These are phyloP conservation scores for Cyphellophora attinorum DNA, from an alignment of 2,329 filamentous ascomycete genomes.

Conservation along the genomic window DNA sequence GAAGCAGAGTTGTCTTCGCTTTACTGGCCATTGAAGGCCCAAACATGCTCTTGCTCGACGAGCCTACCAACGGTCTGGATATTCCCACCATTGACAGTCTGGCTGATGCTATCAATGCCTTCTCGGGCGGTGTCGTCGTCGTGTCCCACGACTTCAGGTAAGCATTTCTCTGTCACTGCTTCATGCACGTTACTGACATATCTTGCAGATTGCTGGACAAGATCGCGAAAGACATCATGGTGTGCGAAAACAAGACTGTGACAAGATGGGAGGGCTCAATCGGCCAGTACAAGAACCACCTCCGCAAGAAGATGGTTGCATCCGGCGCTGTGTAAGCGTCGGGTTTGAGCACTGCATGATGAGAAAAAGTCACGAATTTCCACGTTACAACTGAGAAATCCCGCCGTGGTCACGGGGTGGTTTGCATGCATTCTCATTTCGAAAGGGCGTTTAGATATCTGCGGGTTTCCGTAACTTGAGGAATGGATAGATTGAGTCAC, in stretches of 20 bases:
- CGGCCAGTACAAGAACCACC: conserved; percentile 92
- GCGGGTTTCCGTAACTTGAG: too few species aligned
- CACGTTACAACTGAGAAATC: too few species aligned
- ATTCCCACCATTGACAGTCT: conserved; percentile 97
- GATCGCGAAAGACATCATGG: conserved; percentile 98
- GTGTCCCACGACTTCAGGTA: conserved; percentile 99
- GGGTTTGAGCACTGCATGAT: too few species aligned
- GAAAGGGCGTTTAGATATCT: too few species aligned
- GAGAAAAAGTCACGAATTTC: too few species aligned
- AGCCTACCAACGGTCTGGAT: conserved; percentile 98
- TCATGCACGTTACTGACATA: conserved; percentile 8
- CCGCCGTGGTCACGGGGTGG: too few species aligned
- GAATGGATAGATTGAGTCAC: too few species aligned
- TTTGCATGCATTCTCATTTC: too few species aligned
- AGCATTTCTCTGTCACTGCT: conserved; percentile 24
- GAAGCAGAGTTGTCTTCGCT: conserved; percentile 96
- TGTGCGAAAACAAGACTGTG: conserved; percentile 97
- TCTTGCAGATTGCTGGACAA: conserved; percentile 84
- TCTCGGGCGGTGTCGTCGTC: conserved; percentile 90
- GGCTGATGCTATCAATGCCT: conserved; percentile 95
- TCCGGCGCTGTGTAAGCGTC: conserved; percentile 65
- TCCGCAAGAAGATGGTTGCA: conserved; percentile 97
- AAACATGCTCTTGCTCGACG: conserved; percentile 96
- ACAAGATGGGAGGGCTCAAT: conserved; percentile 81
- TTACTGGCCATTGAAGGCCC: conserved; percentile 88